These are phyloP conservation scores for Dichotomocladium elegans DNA, from an alignment of 371 early-diverging fungal species.

Conservation along the genomic window DNA sequence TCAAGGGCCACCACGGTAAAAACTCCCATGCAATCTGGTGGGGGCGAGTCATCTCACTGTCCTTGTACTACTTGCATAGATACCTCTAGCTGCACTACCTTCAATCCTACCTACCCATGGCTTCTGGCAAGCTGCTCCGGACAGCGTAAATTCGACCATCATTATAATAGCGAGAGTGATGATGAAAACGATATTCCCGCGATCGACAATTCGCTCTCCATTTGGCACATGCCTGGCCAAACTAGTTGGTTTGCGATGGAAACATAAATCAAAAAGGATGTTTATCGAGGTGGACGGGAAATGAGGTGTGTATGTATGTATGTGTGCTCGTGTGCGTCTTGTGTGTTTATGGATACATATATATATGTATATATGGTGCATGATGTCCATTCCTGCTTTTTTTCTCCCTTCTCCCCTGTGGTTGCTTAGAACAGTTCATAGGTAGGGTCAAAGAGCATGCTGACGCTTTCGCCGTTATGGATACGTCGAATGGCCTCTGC, in stretches of 20 bases:
- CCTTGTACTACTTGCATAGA: conserved; percentile 28
- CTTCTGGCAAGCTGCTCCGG: conserved; percentile 63
- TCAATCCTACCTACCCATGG: conserved; percentile 57
- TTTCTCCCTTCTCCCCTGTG: no score
- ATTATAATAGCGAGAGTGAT: conserved; percentile 4
- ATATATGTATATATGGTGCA: no score
- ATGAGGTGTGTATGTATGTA: no score
- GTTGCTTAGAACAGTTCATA: conserved; percentile 30
- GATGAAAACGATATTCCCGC: conserved; percentile 3
- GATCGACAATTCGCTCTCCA: conserved; percentile 45
- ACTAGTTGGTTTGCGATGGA: conserved; percentile 34
- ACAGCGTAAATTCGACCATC: conserved; percentile 49
- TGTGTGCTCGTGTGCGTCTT: no score
- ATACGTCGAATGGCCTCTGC: conserved; percentile 94
- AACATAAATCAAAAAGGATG: background rate
- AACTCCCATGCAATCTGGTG: background rate
- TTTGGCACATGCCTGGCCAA: conserved; percentile 48
- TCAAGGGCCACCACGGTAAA: conserved; percentile 24
- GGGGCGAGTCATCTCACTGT: background rate
- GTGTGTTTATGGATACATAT: no score
- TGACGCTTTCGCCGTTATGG: conserved; percentile 93
- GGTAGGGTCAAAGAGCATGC: conserved; percentile 70
- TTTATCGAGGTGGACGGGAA: no score
- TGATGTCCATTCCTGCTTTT: no score
- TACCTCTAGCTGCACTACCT: conserved; percentile 43